phyloP scores from a whole-genome alignment of 176 grass and related monocot genomes.

The Secale cereale region DNA sequence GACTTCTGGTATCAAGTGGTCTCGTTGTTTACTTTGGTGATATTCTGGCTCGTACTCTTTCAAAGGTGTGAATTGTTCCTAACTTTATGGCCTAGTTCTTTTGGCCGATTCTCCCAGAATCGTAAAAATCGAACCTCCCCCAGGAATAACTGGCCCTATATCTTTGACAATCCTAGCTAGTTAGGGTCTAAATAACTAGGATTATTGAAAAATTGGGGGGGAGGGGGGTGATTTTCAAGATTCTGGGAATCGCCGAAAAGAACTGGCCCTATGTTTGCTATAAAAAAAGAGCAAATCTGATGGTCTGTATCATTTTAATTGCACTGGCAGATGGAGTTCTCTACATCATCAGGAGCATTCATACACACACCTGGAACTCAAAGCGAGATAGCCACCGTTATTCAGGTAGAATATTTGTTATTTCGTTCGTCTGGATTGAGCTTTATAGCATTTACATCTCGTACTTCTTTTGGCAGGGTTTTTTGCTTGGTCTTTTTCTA shows the following conservation, averaged over 20 bases:
- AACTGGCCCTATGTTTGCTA: background rate
- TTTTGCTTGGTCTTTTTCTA: conserved; percentile 81
- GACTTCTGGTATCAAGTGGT: conserved; percentile 76
- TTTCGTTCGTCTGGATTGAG: conserved; percentile 11
- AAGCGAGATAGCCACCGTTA: conserved; percentile 64
- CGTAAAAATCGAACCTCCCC: no score
- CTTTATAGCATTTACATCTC: conserved; percentile 21
- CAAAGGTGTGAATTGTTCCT: conserved; percentile 55
- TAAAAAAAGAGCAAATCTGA: conserved; percentile 9
- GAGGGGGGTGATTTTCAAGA: no score
- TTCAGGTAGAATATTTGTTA: conserved; percentile 62
- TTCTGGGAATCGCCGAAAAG: no score
- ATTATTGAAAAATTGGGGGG: no score
- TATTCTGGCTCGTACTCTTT: conserved; percentile 62
- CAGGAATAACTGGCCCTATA: no score
- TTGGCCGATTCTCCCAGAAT: no score
- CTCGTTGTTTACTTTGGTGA: conserved; percentile 86
- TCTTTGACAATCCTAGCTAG: no score
- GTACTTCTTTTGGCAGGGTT: conserved; percentile 40
- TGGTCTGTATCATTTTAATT: background rate
- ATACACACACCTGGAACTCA: conserved; percentile 48
- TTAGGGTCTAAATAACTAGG: no score
- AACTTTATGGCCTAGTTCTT: background rate
- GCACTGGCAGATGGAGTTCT: conserved; percentile 42
- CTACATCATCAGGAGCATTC: conserved; percentile 32